Base-by-base conservation (phyloP, 441 rosid genomes). In the Croton setiger region DNA sequence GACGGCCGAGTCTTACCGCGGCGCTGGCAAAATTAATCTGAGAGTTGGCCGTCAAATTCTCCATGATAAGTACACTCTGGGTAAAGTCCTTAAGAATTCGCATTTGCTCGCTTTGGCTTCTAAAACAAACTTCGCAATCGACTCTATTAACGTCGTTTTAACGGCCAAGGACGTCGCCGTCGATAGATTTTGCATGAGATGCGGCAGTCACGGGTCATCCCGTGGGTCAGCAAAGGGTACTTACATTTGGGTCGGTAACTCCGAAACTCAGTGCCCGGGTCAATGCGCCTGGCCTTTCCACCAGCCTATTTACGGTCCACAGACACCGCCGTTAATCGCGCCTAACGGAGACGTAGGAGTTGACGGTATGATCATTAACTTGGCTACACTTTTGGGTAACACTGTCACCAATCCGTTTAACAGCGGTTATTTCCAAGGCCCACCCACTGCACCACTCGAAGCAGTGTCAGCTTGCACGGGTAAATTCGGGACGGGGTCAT, bases 251-350 rank as follows among this genome's bases (percentile, higher is more conserved):
- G 92, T 92, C 0, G 98, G 96, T 0, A 88, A 92, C 79, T 85
- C 98, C 3, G 96, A 81, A 81, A 68, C 84, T 14, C 89, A 75
- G 80, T 92, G 98, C 17, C 93, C 96, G 0, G 96, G 96, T n/a
- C 85, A 88, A 56, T 92, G 96, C 71, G 95, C 95, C 4, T 92
- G 98, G 98, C 98, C 96, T 13, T 92, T 92, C 64, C 98, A 92
- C 74, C 98, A 90, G 78, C 98, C 98, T 23, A 77, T 92, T 9
- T 92, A 92, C 70, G 96, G 98, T 31, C 96, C 96, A 0, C 98
- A 92, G 72, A 82, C 91, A 1, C 89, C 93, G 36, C 95, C 98
- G 20, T 62, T 90, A 27, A 76, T 85, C 6, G 79, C 96, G 0
- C 96, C 96, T 17, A 92, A 86, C 82, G 96, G 95, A n/a, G 95